Percentiles rank a stretch among this genome's conserved stretches.
These are phyloP conservation scores for Penicillium sp. DNA, from an alignment of 2,329 filamentous ascomycete genomes.

Conservation along the genomic window DNA sequence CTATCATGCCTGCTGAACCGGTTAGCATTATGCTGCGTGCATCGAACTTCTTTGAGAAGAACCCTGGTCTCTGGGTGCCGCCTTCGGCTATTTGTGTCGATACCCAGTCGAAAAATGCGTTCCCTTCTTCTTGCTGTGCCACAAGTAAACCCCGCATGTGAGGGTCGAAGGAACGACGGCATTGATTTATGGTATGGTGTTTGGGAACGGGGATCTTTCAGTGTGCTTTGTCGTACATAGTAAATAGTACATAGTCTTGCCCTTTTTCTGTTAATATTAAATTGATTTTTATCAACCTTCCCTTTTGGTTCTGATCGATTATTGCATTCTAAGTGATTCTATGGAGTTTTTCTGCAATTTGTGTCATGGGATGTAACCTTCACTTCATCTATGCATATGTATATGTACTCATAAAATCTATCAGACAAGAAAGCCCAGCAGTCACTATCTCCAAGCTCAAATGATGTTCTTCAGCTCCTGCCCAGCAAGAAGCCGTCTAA, in stretches of 20 bases:
- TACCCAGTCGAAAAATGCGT: conserved; percentile 23
- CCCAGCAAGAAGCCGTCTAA: conserved; percentile 51
- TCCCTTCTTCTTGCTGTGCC: conserved; percentile 19
- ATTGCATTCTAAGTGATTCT: neutral
- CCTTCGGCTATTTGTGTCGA: conserved; percentile 25
- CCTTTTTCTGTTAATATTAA: neutral
- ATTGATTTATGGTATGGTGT: conserved; percentile 2
- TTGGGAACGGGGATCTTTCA: neutral
- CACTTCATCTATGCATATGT: neutral
- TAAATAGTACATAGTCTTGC: conserved; percentile 6
- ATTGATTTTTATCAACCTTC: neutral
- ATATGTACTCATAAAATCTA: neutral
- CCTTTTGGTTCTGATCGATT: no score
- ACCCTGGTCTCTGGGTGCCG: conserved; percentile 53
- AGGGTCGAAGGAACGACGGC: neutral
- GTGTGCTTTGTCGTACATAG: conserved; percentile 3
- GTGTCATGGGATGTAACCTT: neutral
- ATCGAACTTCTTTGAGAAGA: conserved; percentile 52
- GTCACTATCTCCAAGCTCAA: neutral
- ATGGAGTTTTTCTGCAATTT: neutral
- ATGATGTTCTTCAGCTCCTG: conserved; percentile 51
- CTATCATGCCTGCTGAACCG: conserved; percentile 52
- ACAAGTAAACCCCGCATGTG: conserved; percentile 16
- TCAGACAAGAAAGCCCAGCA: neutral
- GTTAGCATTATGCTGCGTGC: conserved; percentile 51